Base-by-base conservation (phyloP, 176 grass and related monocot species). In the Aegilops longissima region DNA sequence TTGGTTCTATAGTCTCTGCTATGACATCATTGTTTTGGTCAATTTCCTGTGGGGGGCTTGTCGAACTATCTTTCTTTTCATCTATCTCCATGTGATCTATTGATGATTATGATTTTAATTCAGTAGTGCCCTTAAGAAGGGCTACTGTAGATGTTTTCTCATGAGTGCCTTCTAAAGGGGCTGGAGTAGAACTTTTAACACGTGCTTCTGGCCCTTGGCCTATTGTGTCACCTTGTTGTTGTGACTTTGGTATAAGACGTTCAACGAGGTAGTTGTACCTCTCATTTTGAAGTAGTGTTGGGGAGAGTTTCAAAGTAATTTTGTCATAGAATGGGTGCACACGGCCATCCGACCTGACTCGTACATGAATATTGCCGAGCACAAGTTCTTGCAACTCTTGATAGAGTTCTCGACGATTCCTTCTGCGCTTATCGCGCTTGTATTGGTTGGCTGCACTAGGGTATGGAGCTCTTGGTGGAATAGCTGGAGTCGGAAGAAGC, bases 1-100 rank as follows among this genome's bases (percentile, higher is more conserved):
- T 17, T 1, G 6, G 1, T 6, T 1, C 10, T 3, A 4, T 2
- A 12, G 12, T 2, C 40, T 2, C 3, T 44, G 5, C 21, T 21
- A 44, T 5, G 3, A 12, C 38, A 40, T n/a, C 20, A n/a, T 12
- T 44, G 20, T 42, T 9, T 12, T 66, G 29, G 2, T 1, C 70
- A 20, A 11, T 36, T 12, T 40, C 38, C 38, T 73, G 3, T 12
- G 11, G 23, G 42, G 35, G 20, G 11, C 9, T 3, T 44, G 35
- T 36, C 35, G 3, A 6, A 23, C 4, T 23, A 3, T 73, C 1
- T 73, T 0, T 38, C 12, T 21, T 12, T 3, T 5, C 38, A 13
- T 40, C 21, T 0, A 23, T 36, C 9, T 73, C 21, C 38, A 23
- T 23, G 35, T 0, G 11, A 1, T 23, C 9, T 2, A 42, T 42